Evolutionary conservation across 768 basidiomycete genomes (phyloP).

Genomic region (Leccinellum luteum): DNA sequence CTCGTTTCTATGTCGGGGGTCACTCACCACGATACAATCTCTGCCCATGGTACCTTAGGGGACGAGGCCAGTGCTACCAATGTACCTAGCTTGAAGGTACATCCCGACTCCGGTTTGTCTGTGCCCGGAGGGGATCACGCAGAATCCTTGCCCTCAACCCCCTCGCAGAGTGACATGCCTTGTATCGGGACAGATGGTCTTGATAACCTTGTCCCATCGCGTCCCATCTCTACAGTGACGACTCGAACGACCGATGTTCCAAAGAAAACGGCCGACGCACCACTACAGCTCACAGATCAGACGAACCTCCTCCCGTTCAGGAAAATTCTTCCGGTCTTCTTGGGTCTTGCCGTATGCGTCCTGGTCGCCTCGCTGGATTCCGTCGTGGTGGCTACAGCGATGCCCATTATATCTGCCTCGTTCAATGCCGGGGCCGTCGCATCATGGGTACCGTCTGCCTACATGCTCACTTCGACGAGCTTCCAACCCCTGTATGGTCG

Average conservation of each 20-base stretch:
- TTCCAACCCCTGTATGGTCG: constrained; percentile 51
- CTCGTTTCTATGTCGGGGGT: background rate
- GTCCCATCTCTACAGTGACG: constrained; percentile 4
- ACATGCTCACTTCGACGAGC: constrained; percentile 56
- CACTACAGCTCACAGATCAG: constrained; percentile 57
- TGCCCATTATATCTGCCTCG: constrained; percentile 65
- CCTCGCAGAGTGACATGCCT: background rate
- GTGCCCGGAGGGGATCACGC: background rate
- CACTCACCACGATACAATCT: background rate
- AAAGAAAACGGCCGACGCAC: background rate
- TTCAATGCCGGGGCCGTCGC: constrained; percentile 48
- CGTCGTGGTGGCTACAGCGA: constrained; percentile 69
- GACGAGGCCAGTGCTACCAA: background rate
- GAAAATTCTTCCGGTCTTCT: constrained; percentile 61
- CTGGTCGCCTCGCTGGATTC: constrained; percentile 65
- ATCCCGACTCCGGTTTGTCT: background rate
- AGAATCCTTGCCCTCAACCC: background rate
- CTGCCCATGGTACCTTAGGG: background rate
- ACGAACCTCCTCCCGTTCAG: constrained; percentile 70
- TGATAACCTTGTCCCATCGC: constrained; percentile 3
- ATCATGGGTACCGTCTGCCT: constrained; percentile 74
- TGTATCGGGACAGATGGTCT: constrained; percentile 1
- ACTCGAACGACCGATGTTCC: background rate
- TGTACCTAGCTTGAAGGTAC: background rate
- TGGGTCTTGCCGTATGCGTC: constrained; percentile 58